These are phyloP conservation scores for Xylariomycetidae sp. DNA, from an alignment of 2,329 filamentous ascomycete species.

Conservation along the genomic window DNA sequence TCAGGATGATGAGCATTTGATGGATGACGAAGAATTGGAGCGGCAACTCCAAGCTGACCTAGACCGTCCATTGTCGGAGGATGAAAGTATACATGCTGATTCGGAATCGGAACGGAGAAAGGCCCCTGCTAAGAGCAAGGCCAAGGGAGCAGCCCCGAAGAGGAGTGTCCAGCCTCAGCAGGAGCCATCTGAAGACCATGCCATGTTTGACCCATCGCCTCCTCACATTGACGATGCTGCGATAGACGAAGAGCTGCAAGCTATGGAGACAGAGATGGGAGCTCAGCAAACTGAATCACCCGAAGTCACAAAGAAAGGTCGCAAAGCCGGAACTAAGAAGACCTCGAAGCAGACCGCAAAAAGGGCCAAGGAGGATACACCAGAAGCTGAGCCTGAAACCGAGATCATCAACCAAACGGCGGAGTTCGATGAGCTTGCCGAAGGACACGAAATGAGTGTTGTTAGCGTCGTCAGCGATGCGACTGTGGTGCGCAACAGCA, in stretches of 20 bases:
- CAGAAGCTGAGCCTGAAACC: constrained; percentile 16
- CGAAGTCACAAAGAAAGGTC: constrained; percentile 49
- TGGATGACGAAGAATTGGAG: constrained; percentile 62
- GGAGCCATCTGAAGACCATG: constrained; percentile 33
- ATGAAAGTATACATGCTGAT: constrained; percentile 44
- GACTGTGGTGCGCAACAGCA: constrained; percentile 35
- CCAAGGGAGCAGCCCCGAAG: constrained; percentile 22
- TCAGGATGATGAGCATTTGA: constrained; percentile 38
- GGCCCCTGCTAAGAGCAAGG: constrained; percentile 26
- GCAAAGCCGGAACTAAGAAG: constrained; percentile 45
- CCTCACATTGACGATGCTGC: constrained; percentile 40
- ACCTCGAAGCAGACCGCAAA: constrained; percentile 45
- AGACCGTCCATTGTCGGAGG: constrained; percentile 50
- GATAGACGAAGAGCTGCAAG: constrained; percentile 47
- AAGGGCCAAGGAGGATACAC: constrained; percentile 34
- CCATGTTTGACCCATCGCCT: constrained; percentile 49
- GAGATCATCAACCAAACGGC: constrained; percentile 18
- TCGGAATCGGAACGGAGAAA: constrained; percentile 41
- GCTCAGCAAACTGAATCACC: constrained; percentile 35
- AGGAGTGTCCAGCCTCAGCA: constrained; percentile 20
- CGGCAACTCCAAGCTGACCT: constrained; percentile 62
- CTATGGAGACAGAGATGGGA: constrained; percentile 46
- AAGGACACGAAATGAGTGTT: constrained; percentile 35
- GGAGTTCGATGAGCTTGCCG: constrained; percentile 24
- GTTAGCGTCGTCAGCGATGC: constrained; percentile 37